Evolutionary conservation across 2,329 filamentous ascomycete species (phyloP), one percentile per base, ranked within the genome.

Genomic region (Bipolaris zeicola): DNA sequence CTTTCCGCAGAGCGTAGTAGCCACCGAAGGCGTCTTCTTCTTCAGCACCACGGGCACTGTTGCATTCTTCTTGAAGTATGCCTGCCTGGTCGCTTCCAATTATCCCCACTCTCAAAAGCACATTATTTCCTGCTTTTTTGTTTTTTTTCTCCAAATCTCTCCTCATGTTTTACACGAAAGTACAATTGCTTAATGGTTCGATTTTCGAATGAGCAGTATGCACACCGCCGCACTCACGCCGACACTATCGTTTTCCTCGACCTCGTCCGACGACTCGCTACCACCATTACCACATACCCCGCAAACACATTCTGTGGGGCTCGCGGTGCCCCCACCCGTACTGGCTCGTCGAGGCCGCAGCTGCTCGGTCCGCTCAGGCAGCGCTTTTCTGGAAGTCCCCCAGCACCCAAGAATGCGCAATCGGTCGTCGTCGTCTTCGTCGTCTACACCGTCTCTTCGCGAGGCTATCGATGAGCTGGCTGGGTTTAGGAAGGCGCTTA

Each of bases 151-250:
- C 6, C 43, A 11, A 24, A 45, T 42, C 5, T 38, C 18, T 38
- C 16, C 33, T 44, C 36, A 41, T 39, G 20, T 43, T 47, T 47
- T 37, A 14, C 26, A 31, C 28, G 28, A 37, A 28, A 28, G 50
- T 50, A 55, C 3, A 58, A 52, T 50, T 56, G 46, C 57, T 66
- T 68, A 65, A 68, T 66, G 63, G 11, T 56, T 55, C 58, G 44
- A 51, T 33, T 33, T 54, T 56, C 55, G 28, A 18, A 37, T 50
- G 36, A 42, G 52, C 56, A 51, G 41, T 45, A 45, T 45, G 14
- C 50, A 26, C 47, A 24, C 41, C 42, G n/a, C 37, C 47, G 38
- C 33, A 37, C 50, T 63, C 46, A 57, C 45, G 16, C 58, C 58
- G 42, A 60, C 55, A 42, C 54, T 47, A 6, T 62, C 61, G 8